These are phyloP conservation scores for Yamadazyma buinensis DNA, from an alignment of 1,139 yeast genomes.

Conservation along the genomic window DNA sequence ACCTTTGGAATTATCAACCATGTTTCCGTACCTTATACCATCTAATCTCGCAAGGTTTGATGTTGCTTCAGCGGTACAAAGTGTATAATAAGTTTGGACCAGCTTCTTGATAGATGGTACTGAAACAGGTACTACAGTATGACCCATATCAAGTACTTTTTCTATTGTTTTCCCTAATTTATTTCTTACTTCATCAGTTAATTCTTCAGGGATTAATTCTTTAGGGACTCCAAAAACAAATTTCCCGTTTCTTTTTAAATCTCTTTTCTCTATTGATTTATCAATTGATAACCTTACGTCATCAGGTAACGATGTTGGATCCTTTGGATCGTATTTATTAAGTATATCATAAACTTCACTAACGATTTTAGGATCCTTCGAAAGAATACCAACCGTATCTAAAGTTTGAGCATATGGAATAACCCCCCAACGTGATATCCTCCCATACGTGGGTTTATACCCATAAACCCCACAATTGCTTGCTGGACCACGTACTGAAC, in stretches of 20 bases:
- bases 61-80: conserved; percentile 92
- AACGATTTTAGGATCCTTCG: conserved; percentile 44
- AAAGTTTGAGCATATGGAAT: conserved; percentile 89
- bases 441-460: conserved; percentile 89
- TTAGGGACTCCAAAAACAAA: conserved; percentile 65
- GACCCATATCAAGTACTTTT: conserved; percentile 45
- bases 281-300: conserved; percentile 28
- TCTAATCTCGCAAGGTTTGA: conserved; percentile 88
- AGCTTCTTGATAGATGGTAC: conserved; percentile 65
- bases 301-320: conserved; percentile 68
- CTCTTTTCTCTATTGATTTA: conserved; percentile 3
- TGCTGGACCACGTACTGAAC: conserved; percentile 89
- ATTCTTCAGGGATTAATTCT: conserved; percentile 59
- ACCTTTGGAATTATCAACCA: conserved; percentile 9
- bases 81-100: conserved; percentile 80
- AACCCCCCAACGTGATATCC: conserved; percentile 89
- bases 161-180: conserved; percentile 47
- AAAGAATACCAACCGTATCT: conserved; percentile 87
- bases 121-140: conserved; percentile 58
- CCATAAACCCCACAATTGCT: conserved; percentile 82
- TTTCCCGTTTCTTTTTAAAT: conserved; percentile 10
- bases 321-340: conserved; percentile 63
- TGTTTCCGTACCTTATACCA: conserved; percentile 77
- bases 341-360: conserved; percentile 50
- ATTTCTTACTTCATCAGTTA: conserved; percentile 43